Evolutionary conservation across 1,284 basidiomycete genomes (phyloP), one percentile per base, ranked within the genome.

Genomic region (Apiotrichum domesticum): DNA sequence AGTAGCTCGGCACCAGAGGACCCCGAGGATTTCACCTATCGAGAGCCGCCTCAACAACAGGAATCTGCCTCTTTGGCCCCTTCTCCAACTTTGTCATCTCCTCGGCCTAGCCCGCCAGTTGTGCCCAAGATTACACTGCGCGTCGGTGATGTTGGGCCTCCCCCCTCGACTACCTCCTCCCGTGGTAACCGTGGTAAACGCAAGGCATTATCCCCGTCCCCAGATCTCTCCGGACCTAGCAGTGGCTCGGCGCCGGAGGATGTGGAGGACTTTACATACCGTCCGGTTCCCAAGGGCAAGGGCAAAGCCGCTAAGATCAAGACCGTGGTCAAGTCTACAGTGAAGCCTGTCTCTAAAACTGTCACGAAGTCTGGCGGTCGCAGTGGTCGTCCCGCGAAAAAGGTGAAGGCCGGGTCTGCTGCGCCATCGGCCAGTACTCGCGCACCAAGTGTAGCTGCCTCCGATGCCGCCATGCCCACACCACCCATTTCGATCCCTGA

Each of bases 191-290:
- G 46, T 7, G 52, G 52, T 45, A 62, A 62, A 49, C 57, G 61
- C 43, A 62, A 62, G 46, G 45, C 13, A 14, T 9, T 55, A n/a
- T 59, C 61, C 0, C 50, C 57, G 0, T 47, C 52, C 4, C 57
- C 57, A 1, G 52, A 52, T 3, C 46, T 55, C 14, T 59, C 57
- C 0, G 55, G 53, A 4, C 50, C 57, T n/a, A 57, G 58, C 40
- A 64, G 63, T 15, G 52, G 54, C 14, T 57, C 62, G 1, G 62
- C 62, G 3, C 63, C 66, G 0, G 62, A 63, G 34, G 66, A 68
- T 46, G 34, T 40, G 10, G 64, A 63, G 13, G 66, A 68, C 43
- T 56, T 55, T 35, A 55, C 64, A 0, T 67, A 62, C 39, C 61
- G 57, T 9, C 64, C 63, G 10, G 35, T 42, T 11, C 35, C 53